These are phyloP conservation scores for Stephanodiscus minutulus DNA, from an alignment of 108 stramenopile species.

Conservation along the genomic window DNA sequence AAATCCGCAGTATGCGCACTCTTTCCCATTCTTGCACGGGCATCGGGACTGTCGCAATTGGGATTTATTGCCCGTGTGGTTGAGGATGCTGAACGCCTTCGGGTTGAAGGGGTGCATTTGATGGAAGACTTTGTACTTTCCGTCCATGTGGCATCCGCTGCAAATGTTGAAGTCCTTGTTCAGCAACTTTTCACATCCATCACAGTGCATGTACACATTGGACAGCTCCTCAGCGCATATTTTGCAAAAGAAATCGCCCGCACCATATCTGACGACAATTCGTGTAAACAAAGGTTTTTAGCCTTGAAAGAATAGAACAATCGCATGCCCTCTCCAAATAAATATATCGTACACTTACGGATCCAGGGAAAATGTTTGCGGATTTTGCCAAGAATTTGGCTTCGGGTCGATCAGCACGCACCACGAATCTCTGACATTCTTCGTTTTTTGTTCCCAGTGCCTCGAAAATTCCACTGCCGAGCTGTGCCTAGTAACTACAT, in stretches of 20 bases:
- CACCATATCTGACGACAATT: slow-evolving; percentile 58
- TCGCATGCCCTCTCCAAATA: background rate
- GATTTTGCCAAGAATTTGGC: slow-evolving; percentile 48
- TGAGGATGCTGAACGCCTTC: slow-evolving; percentile 51
- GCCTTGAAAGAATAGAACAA: background rate
- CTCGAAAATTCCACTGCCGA: slow-evolving; percentile 23
- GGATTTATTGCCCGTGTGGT: slow-evolving; percentile 58
- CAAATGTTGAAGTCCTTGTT: slow-evolving; percentile 87
- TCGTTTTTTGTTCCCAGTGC: slow-evolving; percentile 2
- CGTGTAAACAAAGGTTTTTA: background rate
- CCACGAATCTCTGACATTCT: slow-evolving; percentile 16
- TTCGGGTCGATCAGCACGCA: slow-evolving; percentile 32
- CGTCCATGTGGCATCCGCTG: slow-evolving; percentile 59
- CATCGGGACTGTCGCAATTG: slow-evolving; percentile 43
- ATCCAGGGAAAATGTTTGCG: slow-evolving; percentile 26
- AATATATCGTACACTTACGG: slow-evolving; percentile 15
- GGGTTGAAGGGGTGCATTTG: slow-evolving; percentile 65
- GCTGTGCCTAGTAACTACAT: slow-evolving; percentile 38
- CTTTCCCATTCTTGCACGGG: slow-evolving; percentile 69
- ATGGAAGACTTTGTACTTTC: slow-evolving; percentile 38
- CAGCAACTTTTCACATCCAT: slow-evolving; percentile 84
- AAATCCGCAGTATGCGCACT: slow-evolving; percentile 54
- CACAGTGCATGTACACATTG: slow-evolving; percentile 88
- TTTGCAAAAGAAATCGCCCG: slow-evolving; percentile 70
- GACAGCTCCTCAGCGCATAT: slow-evolving; percentile 76